phyloP scores from a whole-genome alignment of 305 asterid species.

The Fraxinus dipetala region DNA sequence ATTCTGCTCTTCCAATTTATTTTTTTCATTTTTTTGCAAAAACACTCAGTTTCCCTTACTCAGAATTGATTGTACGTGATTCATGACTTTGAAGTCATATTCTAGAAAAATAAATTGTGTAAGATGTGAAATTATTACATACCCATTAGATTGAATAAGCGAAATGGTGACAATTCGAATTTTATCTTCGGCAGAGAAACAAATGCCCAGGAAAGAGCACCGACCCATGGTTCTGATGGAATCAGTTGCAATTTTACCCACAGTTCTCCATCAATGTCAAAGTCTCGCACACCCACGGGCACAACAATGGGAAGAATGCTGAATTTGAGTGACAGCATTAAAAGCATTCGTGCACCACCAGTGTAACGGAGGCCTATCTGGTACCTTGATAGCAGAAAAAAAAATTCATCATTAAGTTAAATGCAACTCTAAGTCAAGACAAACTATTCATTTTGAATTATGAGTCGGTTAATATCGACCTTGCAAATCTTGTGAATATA shows the following conservation, averaged over 20 bases:
- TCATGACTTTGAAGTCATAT: slow-evolving; percentile 10
- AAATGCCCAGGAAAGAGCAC: slow-evolving; percentile 97
- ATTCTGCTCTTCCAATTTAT: slow-evolving; percentile 1
- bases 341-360: slow-evolving; percentile 96
- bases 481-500: background rate
- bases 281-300: slow-evolving; percentile 84
- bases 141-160: slow-evolving; percentile 92
- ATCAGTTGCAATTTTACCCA: slow-evolving; percentile 87
- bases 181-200: slow-evolving; percentile 92
- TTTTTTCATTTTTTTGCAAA: slow-evolving; percentile 3
- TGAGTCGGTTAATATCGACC: background rate
- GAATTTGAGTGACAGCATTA: slow-evolving; percentile 70
- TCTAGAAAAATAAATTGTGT: background rate
- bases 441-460: background rate
- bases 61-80: slow-evolving; percentile 6
- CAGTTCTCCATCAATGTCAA: slow-evolving; percentile 89
- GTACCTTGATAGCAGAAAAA: slow-evolving; percentile 51
- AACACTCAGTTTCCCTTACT: slow-evolving; percentile 12
- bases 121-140: slow-evolving; percentile 30
- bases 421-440: slow-evolving; percentile 6
- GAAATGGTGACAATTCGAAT: slow-evolving; percentile 85
- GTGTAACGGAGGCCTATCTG: slow-evolving; percentile 92
- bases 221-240: slow-evolving; percentile 94
- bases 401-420: slow-evolving; percentile 7
- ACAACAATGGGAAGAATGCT: slow-evolving; percentile 70